Evolutionary conservation across 805 yeast species (phyloP).

Genomic region (Metahyphopichia silvanorum): DNA sequence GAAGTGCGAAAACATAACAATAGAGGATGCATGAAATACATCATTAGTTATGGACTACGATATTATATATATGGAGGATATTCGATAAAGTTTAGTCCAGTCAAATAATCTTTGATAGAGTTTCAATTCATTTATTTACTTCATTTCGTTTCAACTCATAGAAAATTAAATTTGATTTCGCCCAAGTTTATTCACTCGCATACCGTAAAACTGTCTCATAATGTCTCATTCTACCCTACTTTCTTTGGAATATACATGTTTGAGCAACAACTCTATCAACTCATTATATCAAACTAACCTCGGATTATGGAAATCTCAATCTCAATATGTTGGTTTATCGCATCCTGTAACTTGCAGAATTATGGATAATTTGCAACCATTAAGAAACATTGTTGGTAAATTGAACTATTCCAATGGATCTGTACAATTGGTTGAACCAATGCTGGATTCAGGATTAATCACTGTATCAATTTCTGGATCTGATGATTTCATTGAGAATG

Average conservation of each 20-base stretch:
- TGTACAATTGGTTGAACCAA: slow-evolving; percentile 29
- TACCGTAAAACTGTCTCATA: no score
- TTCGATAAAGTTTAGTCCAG: no score
- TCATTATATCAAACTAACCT: slow-evolving; percentile 24
- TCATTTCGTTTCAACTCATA: no score
- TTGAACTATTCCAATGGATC: slow-evolving; percentile 10
- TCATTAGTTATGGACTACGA: no score
- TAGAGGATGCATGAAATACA: no score
- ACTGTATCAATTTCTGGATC: slow-evolving; percentile 36
- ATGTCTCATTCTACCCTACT: no score
- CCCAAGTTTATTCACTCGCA: no score
- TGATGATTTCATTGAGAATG: slow-evolving; percentile 22
- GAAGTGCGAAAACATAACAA: no score
- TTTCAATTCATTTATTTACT: no score
- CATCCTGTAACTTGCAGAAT: slow-evolving; percentile 16
- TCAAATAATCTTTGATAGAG: no score
- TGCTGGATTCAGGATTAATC: slow-evolving; percentile 27
- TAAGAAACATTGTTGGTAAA: slow-evolving; percentile 12
- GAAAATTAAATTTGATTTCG: no score
- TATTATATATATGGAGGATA: no score
- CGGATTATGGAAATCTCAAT: slow-evolving; percentile 29
- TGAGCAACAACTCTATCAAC: slow-evolving; percentile 13
- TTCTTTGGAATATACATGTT: slow-evolving; percentile 25
- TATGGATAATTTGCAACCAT: slow-evolving; percentile 23
- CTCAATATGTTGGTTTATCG: slow-evolving; percentile 1